A percentile compares a stretch with the other conserved stretches of the same genome.
phyloP scores from a whole-genome alignment of 2,329 filamentous ascomycete species.

The Aspergillus fischeri region DNA sequence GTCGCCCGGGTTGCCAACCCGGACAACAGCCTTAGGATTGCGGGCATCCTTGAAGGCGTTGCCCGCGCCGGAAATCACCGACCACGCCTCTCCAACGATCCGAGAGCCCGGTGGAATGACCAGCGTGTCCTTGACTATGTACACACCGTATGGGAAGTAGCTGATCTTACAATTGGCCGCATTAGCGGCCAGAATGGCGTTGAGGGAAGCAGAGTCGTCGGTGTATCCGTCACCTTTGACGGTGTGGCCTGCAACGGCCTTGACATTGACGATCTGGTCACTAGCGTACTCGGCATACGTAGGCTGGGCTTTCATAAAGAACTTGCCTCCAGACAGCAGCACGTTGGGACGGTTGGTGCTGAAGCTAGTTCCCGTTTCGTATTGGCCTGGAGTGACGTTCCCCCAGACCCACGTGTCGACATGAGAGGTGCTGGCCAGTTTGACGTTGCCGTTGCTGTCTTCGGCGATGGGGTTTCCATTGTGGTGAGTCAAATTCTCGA shows the following conservation, averaged over 20 bases:
- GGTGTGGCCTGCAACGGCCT: constrained; percentile 35
- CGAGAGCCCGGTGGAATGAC: constrained; percentile 46
- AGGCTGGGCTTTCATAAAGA: constrained; percentile 39
- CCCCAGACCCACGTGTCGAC: constrained; percentile 34
- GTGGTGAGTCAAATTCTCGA: constrained; percentile 23
- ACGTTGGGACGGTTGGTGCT: constrained; percentile 26
- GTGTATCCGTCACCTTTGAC: constrained; percentile 43
- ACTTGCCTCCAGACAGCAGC: constrained; percentile 35
- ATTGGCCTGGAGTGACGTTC: constrained; percentile 25
- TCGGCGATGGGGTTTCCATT: constrained; percentile 25
- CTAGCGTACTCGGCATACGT: constrained; percentile 43
- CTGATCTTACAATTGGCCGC: constrained; percentile 28
- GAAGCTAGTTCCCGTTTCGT: constrained; percentile 28
- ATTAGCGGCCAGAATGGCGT: constrained; percentile 29
- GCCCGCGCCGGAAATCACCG: constrained; percentile 49
- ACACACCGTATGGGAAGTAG: constrained; percentile 30
- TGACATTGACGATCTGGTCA: constrained; percentile 46
- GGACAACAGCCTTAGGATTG: constrained; percentile 47
- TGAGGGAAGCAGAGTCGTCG: constrained; percentile 38
- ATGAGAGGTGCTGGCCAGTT: constrained; percentile 11
- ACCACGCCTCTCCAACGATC: constrained; percentile 54
- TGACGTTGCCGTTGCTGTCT: constrained; percentile 20
- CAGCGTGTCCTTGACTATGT: constrained; percentile 46
- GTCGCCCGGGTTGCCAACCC: constrained; percentile 51
- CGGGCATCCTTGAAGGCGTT: constrained; percentile 41